phyloP scores from a whole-genome alignment of 805 yeast genomes.

The Kodamaea lidongshanica region DNA sequence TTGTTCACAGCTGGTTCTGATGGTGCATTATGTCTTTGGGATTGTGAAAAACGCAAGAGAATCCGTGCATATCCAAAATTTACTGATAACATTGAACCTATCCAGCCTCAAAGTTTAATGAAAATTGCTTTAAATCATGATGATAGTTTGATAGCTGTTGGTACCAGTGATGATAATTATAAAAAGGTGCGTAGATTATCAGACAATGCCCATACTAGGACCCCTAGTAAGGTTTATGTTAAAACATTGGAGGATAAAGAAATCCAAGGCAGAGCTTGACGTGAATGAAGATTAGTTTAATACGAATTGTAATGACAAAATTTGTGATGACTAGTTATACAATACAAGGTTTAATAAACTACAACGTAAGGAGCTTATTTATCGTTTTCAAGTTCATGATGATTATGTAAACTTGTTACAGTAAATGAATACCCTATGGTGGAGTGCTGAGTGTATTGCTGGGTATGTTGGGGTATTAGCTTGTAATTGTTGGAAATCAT shows the following conservation, averaged over 20 bases:
- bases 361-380: no score
- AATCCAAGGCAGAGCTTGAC: no score
- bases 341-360: no score
- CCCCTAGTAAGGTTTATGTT: constrained; percentile 10
- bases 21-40: constrained; percentile 47
- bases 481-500: no score
- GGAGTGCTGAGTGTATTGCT: no score
- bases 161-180: constrained; percentile 39
- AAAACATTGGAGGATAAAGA: constrained; percentile 3
- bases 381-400: no score
- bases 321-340: no score
- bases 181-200: constrained; percentile 20
- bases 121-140: constrained; percentile 16
- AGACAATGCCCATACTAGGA: constrained; percentile 7
- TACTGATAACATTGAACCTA: constrained; percentile 9
- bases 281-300: no score
- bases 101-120: constrained; percentile 19
- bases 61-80: constrained; percentile 36
- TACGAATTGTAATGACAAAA: no score
- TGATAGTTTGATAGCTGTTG: constrained; percentile 26
- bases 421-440: no score
- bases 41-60: constrained; percentile 38
- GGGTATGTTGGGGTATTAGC: no score
- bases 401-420: no score
- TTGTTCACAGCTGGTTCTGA: constrained; percentile 52